Percentiles rank a stretch among this genome's conserved stretches.
These are phyloP conservation scores for Tetrastigma voinierianum DNA, from an alignment of 164 flowering plant species.

Conservation along the genomic window DNA sequence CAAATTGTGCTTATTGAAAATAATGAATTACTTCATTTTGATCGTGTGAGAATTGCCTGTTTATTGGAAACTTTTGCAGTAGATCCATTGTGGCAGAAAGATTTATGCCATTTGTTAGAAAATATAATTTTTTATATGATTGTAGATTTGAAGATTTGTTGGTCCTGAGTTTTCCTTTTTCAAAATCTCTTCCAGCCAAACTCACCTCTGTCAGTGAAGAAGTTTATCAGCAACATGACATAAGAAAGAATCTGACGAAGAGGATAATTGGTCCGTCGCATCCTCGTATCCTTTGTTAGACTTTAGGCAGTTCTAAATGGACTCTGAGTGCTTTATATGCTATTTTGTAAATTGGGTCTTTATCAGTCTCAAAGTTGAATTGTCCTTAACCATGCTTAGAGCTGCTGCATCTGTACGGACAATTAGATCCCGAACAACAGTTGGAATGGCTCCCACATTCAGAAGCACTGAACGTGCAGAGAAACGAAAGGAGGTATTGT, in stretches of 20 bases:
- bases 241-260: constrained; percentile 66
- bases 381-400: constrained; percentile 52
- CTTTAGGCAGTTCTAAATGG: neutral
- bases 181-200: constrained; percentile 34
- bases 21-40: neutral
- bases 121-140: neutral
- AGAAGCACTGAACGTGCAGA: too few species aligned
- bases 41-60: neutral
- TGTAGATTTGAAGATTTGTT: neutral
- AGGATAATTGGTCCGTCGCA: constrained; percentile 71
- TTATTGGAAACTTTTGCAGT: neutral
- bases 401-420: too few species aligned
- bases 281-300: constrained; percentile 79
- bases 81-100: neutral
- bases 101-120: neutral
- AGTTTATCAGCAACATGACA: constrained; percentile 49
- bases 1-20: neutral
- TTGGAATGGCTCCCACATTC: too few species aligned
- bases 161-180: neutral
- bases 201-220: constrained; percentile 47
- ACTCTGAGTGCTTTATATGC: neutral
- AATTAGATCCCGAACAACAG: too few species aligned
- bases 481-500: constrained; percentile 11
- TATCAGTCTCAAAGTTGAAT: neutral
- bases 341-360: neutral